These are phyloP conservation scores for Fraxinus floribunda DNA, from an alignment of 305 asterid genomes.

Conservation along the genomic window DNA sequence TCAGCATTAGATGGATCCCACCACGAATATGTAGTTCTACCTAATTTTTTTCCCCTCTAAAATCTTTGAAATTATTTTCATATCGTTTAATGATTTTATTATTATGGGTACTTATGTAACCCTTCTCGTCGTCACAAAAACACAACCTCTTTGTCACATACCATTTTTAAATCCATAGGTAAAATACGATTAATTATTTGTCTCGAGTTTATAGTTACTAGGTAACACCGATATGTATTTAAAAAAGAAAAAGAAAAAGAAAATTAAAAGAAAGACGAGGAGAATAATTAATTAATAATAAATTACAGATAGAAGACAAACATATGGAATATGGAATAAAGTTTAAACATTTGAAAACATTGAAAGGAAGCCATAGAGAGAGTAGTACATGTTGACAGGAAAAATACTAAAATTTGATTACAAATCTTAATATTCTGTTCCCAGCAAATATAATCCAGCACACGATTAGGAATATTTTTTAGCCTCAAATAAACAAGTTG, in stretches of 20 bases:
- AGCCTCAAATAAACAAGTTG: conserved; percentile 32
- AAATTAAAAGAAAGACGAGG: neutral
- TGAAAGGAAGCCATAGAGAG: conserved; percentile 24
- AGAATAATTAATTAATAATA: neutral
- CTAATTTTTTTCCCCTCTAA: neutral
- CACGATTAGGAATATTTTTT: conserved; percentile 32
- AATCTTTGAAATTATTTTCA: neutral
- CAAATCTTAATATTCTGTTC: conserved; percentile 25
- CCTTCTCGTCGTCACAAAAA: no score
- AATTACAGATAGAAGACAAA: conserved; percentile 40
- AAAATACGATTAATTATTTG: no score
- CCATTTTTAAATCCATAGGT: no score
- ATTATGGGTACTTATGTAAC: neutral
- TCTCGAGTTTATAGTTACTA: neutral
- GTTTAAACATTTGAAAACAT: conserved; percentile 25
- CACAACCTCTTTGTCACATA: no score
- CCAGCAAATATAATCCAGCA: conserved; percentile 26
- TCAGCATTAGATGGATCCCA: neutral
- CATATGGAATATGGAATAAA: conserved; percentile 48
- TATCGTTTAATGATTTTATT: neutral
- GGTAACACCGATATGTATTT: neutral
- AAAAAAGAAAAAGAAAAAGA: neutral
- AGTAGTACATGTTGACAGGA: conserved; percentile 34
- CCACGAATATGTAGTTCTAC: neutral
- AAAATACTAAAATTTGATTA: conserved; percentile 5